Evolutionary conservation across 441 rosid genomes (phyloP), one percentile per base, ranked within the genome.

Genomic region (Syzygium syzygioides): DNA sequence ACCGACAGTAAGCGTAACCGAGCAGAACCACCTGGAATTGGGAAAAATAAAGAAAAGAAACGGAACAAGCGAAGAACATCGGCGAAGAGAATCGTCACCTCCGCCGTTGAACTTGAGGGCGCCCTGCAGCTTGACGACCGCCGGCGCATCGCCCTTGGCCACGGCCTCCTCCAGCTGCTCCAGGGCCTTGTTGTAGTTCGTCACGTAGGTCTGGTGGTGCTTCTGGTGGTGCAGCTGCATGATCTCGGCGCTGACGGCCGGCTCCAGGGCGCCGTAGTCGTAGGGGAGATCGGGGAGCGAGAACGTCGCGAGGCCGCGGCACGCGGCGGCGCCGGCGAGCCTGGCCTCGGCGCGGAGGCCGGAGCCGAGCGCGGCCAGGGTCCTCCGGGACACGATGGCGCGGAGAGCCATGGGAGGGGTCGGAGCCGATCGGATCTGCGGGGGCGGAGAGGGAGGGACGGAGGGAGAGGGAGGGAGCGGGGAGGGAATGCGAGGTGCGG

Each of bases 91-190:
- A 34, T 64, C 83, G 28, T 30, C 23, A 98, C 99, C 99, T 96
- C 99, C 98, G 86, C 99, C 99, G 86, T 98, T 98, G 94, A 98
- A 98, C 91, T 97, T 98, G 95, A 98, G 94, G 90, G 98, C 95
- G 93, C 95, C 94, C 92, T 98, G 99, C 88, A 97, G 85, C 93
- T 94, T 92, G 55, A 94, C 96, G 30, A 95, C 93, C 54, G 98
- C 85, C 41, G 97, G 90, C 45, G 98, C 60, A 41, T 96, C 98
- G 56, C 97, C 99, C 79, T 95, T 96, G 87, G 79, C 88, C 5
- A 93, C 88, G 57, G 99, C 98, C 28, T 95, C 93, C 59, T 95
- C 90, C 30, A 98, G 98, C 91, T 94, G 95, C 94, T 97, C 96
- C 18, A 96, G 94, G 50, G 98, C 94, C 92, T 96, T 97, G 91